Conservation (phyloP, 2,329 filamentous ascomycete species). For the Salinomyces thailandicus region DNA sequence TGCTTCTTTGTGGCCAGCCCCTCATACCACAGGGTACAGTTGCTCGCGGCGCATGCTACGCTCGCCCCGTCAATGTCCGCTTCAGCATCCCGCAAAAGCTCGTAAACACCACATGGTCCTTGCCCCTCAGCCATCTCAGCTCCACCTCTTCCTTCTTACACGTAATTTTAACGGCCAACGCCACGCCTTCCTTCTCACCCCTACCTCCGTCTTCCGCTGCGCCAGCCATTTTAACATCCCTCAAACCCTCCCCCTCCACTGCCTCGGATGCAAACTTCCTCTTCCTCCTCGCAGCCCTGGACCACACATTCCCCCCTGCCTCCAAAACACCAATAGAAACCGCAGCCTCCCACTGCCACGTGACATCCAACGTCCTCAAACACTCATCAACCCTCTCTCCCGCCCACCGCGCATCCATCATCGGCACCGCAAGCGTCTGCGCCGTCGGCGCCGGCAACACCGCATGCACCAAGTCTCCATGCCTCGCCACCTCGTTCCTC, state of each 20-base stretch:
- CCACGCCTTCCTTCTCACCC: conserved; percentile 22
- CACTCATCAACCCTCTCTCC: conserved; percentile 36
- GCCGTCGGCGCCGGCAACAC: conserved; percentile 39
- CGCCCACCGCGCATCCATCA: conserved; percentile 16
- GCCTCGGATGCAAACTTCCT: conserved; percentile 24
- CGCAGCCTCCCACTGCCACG: conserved; percentile 53
- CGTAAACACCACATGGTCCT: conserved; percentile 64
- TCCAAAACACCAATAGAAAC: conserved; percentile 50
- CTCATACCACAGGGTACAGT: too few relatives aligned
- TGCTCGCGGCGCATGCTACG: too few relatives aligned
- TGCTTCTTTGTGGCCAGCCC: too few relatives aligned
- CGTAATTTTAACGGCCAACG: conserved; percentile 33
- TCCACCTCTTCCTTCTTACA: conserved; percentile 30
- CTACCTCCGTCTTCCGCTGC: conserved; percentile 11
- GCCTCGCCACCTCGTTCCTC: conserved; percentile 29
- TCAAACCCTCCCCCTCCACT: conserved; percentile 13
- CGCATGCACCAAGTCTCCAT: conserved; percentile 18
- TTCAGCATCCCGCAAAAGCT: conserved; percentile 78
- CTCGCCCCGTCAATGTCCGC: conserved; percentile 12
- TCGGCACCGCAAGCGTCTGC: conserved; percentile 33
- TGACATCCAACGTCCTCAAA: conserved; percentile 47
- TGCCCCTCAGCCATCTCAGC: conserved; percentile 65
- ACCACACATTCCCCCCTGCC: conserved; percentile 66
- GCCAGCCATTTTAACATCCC: conserved; percentile 18
- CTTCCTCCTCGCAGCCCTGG: conserved; percentile 58